Conservation (phyloP, 148 eudicot genomes). For the Cornus kousa region DNA sequence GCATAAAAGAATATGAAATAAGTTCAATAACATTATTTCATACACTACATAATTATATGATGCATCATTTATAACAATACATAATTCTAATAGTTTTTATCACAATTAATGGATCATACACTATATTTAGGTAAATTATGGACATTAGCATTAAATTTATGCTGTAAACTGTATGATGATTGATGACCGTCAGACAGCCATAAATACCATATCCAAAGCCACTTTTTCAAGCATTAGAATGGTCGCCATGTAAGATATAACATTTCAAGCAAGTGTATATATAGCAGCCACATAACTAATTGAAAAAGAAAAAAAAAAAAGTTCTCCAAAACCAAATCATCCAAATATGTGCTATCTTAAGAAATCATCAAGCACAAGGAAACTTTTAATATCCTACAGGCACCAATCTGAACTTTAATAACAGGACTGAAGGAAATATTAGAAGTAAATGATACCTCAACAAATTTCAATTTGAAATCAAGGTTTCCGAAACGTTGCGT, state of each 20-base stretch:
- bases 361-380: background rate
- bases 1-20: background rate
- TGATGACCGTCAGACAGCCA: background rate
- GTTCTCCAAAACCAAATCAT: background rate
- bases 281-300: background rate
- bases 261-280: too few species aligned
- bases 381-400: background rate
- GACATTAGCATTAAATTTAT: background rate
- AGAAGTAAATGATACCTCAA: slow-evolving; percentile 54
- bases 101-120: background rate
- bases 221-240: too few species aligned
- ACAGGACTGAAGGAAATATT: background rate
- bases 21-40: background rate
- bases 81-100: background rate
- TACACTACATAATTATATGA: too few species aligned
- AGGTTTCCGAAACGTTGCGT: slow-evolving; percentile 91
- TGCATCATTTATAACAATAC: background rate
- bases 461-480: slow-evolving; percentile 85
- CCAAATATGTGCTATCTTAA: background rate
- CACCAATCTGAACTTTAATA: background rate
- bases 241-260: too few species aligned
- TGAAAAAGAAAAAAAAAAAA: too few species aligned
- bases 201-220: too few species aligned
- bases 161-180: too few species aligned
- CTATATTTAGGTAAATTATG: background rate